Percentiles rank a stretch among this genome's conserved stretches.
Evolutionary conservation across 202 grass and related monocot genomes (phyloP).

Genomic region (Setaria italica): DNA sequence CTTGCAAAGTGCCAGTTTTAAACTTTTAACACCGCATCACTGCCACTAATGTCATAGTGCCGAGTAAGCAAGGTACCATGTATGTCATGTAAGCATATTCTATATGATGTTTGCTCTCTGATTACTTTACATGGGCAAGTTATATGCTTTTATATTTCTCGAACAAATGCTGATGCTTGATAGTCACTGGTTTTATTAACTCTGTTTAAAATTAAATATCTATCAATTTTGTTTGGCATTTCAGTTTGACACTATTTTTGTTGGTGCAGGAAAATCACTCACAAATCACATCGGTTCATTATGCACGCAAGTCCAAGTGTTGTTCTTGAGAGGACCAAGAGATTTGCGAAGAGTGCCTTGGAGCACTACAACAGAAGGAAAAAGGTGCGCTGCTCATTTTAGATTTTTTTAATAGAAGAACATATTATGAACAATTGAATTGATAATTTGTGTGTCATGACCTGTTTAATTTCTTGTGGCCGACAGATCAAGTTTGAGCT

Average conservation of each 20-base stretch:
- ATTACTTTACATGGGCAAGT: not conserved
- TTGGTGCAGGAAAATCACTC: not conserved
- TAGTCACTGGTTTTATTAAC: not conserved
- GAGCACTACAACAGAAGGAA: slow-evolving; percentile 18
- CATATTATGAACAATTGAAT: not conserved
- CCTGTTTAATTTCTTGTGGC: not conserved
- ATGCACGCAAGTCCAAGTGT: not conserved
- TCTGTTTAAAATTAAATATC: not conserved
- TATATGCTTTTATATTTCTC: not conserved
- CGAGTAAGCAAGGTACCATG: not conserved
- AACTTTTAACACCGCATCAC: not conserved
- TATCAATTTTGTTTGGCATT: not conserved
- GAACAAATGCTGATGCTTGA: not conserved
- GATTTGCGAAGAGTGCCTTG: not conserved
- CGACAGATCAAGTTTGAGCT: slow-evolving; percentile 29
- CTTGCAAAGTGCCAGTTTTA: not conserved
- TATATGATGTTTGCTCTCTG: not conserved
- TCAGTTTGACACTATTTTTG: not conserved
- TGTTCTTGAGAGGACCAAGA: not conserved
- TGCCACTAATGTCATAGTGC: not conserved
- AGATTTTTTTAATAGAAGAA: not conserved
- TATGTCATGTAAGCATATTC: not conserved
- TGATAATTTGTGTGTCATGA: not conserved
- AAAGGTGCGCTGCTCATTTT: not conserved
- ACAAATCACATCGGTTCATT: not conserved